A percentile compares a stretch with the other conserved stretches of the same genome.
phyloP scores from a whole-genome alignment of 106 monocot species.

The Posidonia australis region DNA sequence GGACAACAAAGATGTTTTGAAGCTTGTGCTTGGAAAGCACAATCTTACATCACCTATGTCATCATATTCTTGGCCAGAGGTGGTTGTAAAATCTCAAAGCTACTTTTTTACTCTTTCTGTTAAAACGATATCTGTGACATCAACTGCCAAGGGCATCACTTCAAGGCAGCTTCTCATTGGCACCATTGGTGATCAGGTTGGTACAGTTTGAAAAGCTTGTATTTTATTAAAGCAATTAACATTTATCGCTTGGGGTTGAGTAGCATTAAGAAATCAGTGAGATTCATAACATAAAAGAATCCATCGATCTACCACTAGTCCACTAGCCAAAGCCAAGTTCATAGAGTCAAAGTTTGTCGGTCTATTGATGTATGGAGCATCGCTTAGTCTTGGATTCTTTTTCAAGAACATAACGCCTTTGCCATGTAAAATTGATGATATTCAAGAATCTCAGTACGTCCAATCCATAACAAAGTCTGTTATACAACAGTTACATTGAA shows the following conservation, averaged over 20 bases:
- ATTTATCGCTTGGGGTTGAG: neutral
- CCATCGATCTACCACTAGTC: too few species aligned
- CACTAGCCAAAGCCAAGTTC: too few species aligned
- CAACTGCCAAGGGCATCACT: constrained; percentile 92
- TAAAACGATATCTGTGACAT: constrained; percentile 67
- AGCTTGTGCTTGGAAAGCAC: constrained; percentile 85
- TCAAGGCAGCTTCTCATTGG: constrained; percentile 96
- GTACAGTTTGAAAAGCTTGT: constrained; percentile 6
- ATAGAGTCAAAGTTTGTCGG: too few species aligned
- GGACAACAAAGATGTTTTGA: constrained; percentile 95
- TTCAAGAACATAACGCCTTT: too few species aligned
- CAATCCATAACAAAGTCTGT: too few species aligned
- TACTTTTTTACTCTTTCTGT: constrained; percentile 97
- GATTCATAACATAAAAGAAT: too few species aligned
- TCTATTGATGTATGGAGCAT: too few species aligned
- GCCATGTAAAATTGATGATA: too few species aligned
- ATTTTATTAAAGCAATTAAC: neutral
- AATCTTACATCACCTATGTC: constrained; percentile 82
- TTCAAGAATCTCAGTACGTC: too few species aligned
- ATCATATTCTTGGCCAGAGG: constrained; percentile 69
- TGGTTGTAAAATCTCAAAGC: constrained; percentile 71
- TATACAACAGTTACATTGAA: too few species aligned
- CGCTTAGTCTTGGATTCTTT: too few species aligned
- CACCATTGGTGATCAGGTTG: constrained; percentile 90
- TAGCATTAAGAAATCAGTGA: too few species aligned